phyloP scores from a whole-genome alignment of 1,284 basidiomycete species.

The Heterobasidion parviporum region DNA sequence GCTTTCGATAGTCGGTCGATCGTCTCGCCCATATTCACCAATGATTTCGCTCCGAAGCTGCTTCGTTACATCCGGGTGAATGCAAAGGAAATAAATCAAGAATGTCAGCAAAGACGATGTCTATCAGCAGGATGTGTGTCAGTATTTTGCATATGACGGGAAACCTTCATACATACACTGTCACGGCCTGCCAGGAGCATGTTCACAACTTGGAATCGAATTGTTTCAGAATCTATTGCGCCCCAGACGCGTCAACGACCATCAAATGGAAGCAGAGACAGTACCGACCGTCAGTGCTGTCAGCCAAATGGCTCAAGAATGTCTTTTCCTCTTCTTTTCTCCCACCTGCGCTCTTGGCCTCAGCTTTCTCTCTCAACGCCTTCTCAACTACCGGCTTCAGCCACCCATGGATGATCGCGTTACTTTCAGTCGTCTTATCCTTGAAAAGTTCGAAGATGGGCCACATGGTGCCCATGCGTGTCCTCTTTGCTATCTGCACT shows the following conservation, averaged over 20 bases:
- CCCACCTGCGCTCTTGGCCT: constrained; percentile 22
- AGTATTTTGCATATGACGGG: constrained; percentile 51
- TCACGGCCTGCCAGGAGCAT: constrained; percentile 34
- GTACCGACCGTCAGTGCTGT: constrained; percentile 48
- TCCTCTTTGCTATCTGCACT: constrained; percentile 43
- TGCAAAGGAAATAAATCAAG: constrained; percentile 31
- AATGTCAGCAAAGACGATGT: constrained; percentile 30
- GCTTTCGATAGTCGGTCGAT: constrained; percentile 30
- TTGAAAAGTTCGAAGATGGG: constrained; percentile 57
- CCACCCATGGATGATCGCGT: constrained; percentile 47
- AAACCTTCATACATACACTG: constrained; percentile 40
- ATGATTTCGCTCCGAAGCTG: constrained; percentile 35
- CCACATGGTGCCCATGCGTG: constrained; percentile 51
- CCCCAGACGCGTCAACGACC: background rate
- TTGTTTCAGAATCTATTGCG: constrained; percentile 38
- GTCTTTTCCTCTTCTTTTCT: constrained; percentile 38
- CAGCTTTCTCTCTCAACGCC: constrained; percentile 32
- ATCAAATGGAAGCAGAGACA: background rate
- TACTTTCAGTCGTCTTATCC: constrained; percentile 45
- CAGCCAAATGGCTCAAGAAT: constrained; percentile 56
- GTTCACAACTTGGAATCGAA: constrained; percentile 41
- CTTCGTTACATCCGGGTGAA: constrained; percentile 26
- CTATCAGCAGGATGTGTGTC: constrained; percentile 17
- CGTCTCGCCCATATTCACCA: constrained; percentile 21
- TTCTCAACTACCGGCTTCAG: constrained; percentile 52